phyloP scores from a whole-genome alignment of 768 basidiomycete species.

The Lepiota brunneoincarnata region DNA sequence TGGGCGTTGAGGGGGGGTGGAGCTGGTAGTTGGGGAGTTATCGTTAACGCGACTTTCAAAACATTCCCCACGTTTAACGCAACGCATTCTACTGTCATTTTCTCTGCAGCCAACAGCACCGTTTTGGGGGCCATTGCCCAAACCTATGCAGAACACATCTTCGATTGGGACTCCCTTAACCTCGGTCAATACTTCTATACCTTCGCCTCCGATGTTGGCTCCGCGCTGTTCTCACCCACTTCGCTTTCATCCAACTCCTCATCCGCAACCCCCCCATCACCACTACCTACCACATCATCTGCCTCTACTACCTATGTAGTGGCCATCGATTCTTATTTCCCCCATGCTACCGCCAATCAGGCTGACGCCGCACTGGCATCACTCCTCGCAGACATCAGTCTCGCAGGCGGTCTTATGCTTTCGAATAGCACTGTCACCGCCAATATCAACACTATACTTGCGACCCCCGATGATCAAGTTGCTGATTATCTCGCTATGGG shows the following conservation, averaged over 20 bases:
- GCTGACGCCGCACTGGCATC: not conserved
- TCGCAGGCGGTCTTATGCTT: not conserved
- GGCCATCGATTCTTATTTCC: not conserved
- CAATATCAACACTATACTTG: not conserved
- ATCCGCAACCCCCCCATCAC: no score
- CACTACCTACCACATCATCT: no score
- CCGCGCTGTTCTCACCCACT: no score
- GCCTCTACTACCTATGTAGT: no score
- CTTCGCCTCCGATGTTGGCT: not conserved
- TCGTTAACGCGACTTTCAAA: constrained; percentile 31
- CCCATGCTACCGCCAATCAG: not conserved
- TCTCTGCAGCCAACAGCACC: constrained; percentile 18
- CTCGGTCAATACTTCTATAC: constrained; percentile 29
- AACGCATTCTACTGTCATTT: constrained; percentile 17
- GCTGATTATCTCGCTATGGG: constrained; percentile 3
- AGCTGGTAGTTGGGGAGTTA: constrained; percentile 35
- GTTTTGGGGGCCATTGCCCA: constrained; percentile 19
- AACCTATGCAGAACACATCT: constrained; percentile 34
- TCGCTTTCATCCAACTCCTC: no score
- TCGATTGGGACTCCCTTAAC: constrained; percentile 27
- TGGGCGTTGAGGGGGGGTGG: constrained; percentile 27
- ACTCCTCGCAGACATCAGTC: not conserved
- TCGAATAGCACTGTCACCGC: not conserved
- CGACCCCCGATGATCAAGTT: constrained; percentile 1
- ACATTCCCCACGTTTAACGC: constrained; percentile 32